Conservation (phyloP, 768 basidiomycete genomes). For the Ephemerocybe angulata region DNA sequence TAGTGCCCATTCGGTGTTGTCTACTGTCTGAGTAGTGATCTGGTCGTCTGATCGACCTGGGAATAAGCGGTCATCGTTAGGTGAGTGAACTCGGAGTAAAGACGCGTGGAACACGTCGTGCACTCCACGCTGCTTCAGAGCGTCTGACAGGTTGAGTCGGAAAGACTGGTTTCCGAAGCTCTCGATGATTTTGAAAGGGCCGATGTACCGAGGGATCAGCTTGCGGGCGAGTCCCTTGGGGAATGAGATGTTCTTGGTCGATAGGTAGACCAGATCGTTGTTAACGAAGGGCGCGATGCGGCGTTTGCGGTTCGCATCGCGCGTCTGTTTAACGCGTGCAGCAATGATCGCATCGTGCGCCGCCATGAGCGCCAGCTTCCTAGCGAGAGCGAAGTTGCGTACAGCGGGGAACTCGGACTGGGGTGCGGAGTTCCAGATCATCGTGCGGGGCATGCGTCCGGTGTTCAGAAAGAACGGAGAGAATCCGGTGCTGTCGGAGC, state of each 20-base stretch:
- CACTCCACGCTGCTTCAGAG: conserved; percentile 18
- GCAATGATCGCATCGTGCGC: conserved; percentile 33
- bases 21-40: conserved; percentile 8
- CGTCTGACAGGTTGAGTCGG: conserved; percentile 7
- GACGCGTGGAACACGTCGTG: conserved; percentile 28
- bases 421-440: conserved; percentile 18
- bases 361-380: conserved; percentile 22
- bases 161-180: conserved; percentile 17
- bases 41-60: conserved; percentile 25
- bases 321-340: conserved; percentile 27
- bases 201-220: conserved; percentile 21
- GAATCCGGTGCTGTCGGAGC: conserved; percentile 20
- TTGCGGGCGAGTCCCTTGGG: conserved; percentile 21
- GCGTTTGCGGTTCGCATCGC: conserved; percentile 24
- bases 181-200: conserved; percentile 16
- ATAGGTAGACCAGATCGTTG: conserved; percentile 19
- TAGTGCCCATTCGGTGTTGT: conserved; percentile 2
- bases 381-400: conserved; percentile 14
- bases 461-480: conserved; percentile 25
- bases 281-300: conserved; percentile 11
- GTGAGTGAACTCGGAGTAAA: conserved; percentile 23
- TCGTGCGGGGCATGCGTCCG: conserved; percentile 16
- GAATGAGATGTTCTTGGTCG: conserved; percentile 17
- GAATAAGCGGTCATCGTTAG: conserved; percentile 36
- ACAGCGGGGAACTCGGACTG: conserved; percentile 18